Conservation (phyloP, 139 green algal species). For the Chlamydomonas sp. region DNA sequence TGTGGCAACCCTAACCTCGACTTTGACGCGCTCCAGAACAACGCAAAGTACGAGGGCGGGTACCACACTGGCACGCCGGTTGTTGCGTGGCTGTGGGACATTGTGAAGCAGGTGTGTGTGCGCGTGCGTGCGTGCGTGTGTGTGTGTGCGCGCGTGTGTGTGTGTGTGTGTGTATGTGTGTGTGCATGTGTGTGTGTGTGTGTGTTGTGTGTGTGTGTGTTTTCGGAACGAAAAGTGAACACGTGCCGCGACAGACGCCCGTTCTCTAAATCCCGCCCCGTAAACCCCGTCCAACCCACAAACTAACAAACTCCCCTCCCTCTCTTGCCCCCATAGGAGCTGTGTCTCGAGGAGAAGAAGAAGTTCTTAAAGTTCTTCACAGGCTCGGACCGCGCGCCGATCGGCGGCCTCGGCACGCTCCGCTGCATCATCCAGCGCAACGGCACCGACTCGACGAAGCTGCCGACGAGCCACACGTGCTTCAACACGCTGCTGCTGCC, state of each 20-base stretch:
- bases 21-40: constrained; percentile 72
- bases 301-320: too few species aligned
- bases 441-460: constrained; percentile 63
- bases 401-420: constrained; percentile 81
- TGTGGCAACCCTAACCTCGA: constrained; percentile 86
- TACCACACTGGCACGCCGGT: constrained; percentile 46
- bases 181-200: too few species aligned
- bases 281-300: too few species aligned
- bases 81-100: constrained; percentile 79
- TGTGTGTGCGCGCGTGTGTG: too few species aligned
- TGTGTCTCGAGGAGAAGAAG: constrained; percentile 39
- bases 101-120: constrained; percentile 11
- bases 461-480: constrained; percentile 81
- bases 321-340: constrained; percentile 25
- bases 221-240: too few species aligned
- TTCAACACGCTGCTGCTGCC: constrained; percentile 94
- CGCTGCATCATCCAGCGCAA: constrained; percentile 77
- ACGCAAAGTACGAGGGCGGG: constrained; percentile 81
- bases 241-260: too few species aligned
- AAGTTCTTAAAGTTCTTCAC: constrained; percentile 94
- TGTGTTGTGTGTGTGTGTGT: too few species aligned
- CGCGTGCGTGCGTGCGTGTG: too few species aligned
- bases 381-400: constrained; percentile 64
- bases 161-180: not conserved
- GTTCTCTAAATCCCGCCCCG: too few species aligned